phyloP scores from a whole-genome alignment of 2,329 filamentous ascomycete species.

The Alternaria triticina region DNA sequence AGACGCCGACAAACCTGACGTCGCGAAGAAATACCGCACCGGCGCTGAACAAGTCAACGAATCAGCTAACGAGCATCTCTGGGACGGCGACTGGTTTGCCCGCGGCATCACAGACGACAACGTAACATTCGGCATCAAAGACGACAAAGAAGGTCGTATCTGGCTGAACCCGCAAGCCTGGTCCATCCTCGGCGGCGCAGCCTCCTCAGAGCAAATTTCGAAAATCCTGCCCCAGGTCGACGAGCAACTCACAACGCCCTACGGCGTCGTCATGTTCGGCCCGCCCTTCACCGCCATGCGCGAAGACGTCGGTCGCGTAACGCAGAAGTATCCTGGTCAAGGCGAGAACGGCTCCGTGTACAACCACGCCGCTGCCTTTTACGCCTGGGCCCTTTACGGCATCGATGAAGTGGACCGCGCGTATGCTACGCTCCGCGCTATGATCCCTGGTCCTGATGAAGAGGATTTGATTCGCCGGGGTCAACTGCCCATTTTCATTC shows the following conservation, averaged over 20 bases:
- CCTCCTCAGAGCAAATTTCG: slow-evolving; percentile 50
- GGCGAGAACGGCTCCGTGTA: slow-evolving; percentile 66
- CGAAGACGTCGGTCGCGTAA: slow-evolving; percentile 65
- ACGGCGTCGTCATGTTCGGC: slow-evolving; percentile 63
- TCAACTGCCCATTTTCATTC: slow-evolving; percentile 64
- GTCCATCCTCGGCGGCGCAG: slow-evolving; percentile 62
- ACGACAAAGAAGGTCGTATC: slow-evolving; percentile 61
- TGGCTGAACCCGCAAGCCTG: slow-evolving; percentile 66
- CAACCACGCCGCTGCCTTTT: slow-evolving; percentile 64
- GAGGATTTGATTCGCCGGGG: slow-evolving; percentile 61
- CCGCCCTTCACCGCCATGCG: slow-evolving; percentile 63
- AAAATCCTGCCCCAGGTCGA: slow-evolving; percentile 60
- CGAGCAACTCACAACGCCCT: slow-evolving; percentile 60
- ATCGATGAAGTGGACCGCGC: slow-evolving; percentile 59
- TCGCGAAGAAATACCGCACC: slow-evolving; percentile 55
- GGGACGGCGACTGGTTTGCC: slow-evolving; percentile 64
- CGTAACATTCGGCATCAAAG: slow-evolving; percentile 59
- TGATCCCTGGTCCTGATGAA: slow-evolving; percentile 61
- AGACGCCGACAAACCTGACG: slow-evolving; percentile 48
- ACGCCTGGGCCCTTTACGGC: slow-evolving; percentile 61
- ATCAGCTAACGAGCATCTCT: slow-evolving; percentile 60
- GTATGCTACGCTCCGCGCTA: slow-evolving; percentile 58
- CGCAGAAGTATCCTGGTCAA: slow-evolving; percentile 64
- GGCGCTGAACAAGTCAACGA: slow-evolving; percentile 57
- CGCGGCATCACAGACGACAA: slow-evolving; percentile 65